Evolutionary conservation across 2,329 filamentous ascomycete species (phyloP), one percentile per base, ranked within the genome.

Genomic region (Neofusicoccum umdonicola): DNA sequence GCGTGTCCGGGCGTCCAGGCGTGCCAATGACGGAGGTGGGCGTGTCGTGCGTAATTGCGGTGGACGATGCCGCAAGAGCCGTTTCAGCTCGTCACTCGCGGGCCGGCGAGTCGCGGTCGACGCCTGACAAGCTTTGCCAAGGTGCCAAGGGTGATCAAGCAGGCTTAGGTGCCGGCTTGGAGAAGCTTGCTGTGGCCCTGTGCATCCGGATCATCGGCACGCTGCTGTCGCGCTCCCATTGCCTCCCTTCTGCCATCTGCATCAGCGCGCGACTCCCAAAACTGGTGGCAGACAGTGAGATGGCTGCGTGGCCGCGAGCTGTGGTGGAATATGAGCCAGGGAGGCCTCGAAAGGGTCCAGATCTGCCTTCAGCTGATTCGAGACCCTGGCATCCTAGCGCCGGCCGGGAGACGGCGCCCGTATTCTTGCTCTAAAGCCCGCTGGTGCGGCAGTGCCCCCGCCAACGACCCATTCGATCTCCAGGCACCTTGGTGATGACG

Each of bases 401-500:
- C 13, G 5, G 41, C 41, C 22, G 27, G 45, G 45, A 61, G 45
- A 27, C 57, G 57, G 17, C 54, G 42, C 48, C 61, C 61, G 61
- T 47, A 57, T 58, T 64, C 31, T 37, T 51, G 58, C 45, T 62
- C 58, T 50, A 51, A 51, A 27, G 35, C 58, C 54, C 31, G 19
- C 58, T 51, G 47, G 58, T 62, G 58, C 58, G 19, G 45, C 58
- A 47, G 34, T 41, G 45, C 58, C 27, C 54, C 45, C 44, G 44
- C 58, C 44, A 17, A 8, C 58, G 58, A 31, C 58, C 44, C 47
- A 58, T 51, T 19, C 19, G 58, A 62, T 62, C 45, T 62, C 52
- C 62, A 64, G 62, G 62, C 44, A 64, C 62, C 51, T 62, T 62
- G 45, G 35, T 50, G n/a, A 60, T 60, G 27, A 47, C 39, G 6